A percentile compares a stretch with the other conserved stretches of the same genome.
These are phyloP conservation scores for Ploettnerulaceae sp. DNA, from an alignment of 2,329 filamentous ascomycete genomes.

Conservation along the genomic window DNA sequence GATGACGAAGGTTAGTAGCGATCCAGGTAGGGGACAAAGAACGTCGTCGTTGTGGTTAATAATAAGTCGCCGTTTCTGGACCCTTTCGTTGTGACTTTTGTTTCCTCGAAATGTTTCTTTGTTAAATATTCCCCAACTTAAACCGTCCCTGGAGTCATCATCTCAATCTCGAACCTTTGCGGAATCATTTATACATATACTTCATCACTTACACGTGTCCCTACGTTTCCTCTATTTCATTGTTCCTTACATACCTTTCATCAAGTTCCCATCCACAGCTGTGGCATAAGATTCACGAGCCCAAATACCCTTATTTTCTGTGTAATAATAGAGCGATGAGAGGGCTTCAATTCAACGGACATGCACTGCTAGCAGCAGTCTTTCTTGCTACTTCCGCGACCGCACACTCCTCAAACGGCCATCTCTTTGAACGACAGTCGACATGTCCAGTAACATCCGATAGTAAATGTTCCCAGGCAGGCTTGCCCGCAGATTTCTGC, in stretches of 20 bases:
- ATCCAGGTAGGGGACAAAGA: slow-evolving; percentile 23
- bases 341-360: slow-evolving; percentile 11
- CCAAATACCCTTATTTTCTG: no score
- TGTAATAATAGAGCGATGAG: slow-evolving; percentile 20
- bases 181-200: no score
- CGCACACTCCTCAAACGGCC: slow-evolving; percentile 37
- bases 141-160: slow-evolving; percentile 29
- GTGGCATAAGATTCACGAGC: no score
- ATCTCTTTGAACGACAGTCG: slow-evolving; percentile 41
- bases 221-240: neutral
- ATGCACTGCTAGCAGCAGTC: slow-evolving; percentile 19
- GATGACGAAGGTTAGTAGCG: slow-evolving; percentile 21
- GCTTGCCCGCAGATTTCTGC: slow-evolving; percentile 62
- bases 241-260: neutral
- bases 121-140: slow-evolving; percentile 14
- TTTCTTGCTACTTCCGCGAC: slow-evolving; percentile 36
- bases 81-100: slow-evolving; percentile 28
- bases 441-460: slow-evolving; percentile 49
- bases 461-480: slow-evolving; percentile 42
- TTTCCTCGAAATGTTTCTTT: slow-evolving; percentile 30
- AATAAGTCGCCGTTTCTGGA: slow-evolving; percentile 17
- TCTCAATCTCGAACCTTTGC: slow-evolving; percentile 10
- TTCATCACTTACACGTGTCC: slow-evolving; percentile 3
- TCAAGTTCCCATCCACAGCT: neutral
- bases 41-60: slow-evolving; percentile 10